Conservation (phyloP, 495 filamentous ascomycete species). For the Lindgomyces ingoldianus region DNA sequence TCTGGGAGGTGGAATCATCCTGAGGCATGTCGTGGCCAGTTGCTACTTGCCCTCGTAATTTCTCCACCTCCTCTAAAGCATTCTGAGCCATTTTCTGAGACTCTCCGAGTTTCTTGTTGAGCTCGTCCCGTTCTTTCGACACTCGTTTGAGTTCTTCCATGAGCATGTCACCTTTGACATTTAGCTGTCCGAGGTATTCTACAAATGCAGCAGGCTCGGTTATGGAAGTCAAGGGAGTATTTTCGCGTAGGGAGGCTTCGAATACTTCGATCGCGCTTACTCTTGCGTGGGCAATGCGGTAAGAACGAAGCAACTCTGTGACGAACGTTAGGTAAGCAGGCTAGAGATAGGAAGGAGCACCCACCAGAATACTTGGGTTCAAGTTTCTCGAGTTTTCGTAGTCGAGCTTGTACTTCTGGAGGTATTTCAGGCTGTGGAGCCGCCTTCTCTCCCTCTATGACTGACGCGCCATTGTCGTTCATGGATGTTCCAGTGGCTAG, state of each 20-base stretch:
- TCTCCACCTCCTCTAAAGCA: conserved; percentile 54
- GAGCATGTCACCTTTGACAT: conserved; percentile 82
- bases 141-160: conserved; percentile 91
- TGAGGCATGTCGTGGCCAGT: conserved; percentile 6
- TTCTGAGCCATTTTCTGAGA: conserved; percentile 65
- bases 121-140: conserved; percentile 74
- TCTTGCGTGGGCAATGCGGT: conserved; percentile 83
- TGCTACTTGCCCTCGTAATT: conserved; percentile 49
- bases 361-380: conserved; percentile 82
- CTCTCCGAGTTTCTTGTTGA: conserved; percentile 72
- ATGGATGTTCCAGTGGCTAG: too few relatives aligned
- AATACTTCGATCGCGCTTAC: conserved; percentile 87
- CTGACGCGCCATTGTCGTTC: conserved; percentile 21
- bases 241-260: conserved; percentile 84
- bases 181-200: conserved; percentile 91
- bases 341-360: conserved; percentile 7
- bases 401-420: conserved; percentile 66
- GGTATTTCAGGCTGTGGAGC: conserved; percentile 62
- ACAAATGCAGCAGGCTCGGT: conserved; percentile 79
- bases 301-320: conserved; percentile 86
- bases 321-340: not conserved
- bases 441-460: conserved; percentile 40
- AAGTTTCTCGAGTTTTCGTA: conserved; percentile 81
- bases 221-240: conserved; percentile 87
- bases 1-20: conserved; percentile 35